Evolutionary conservation across 352 stramenopile genomes (phyloP).

Genomic region (Thalassiosira exigua): DNA sequence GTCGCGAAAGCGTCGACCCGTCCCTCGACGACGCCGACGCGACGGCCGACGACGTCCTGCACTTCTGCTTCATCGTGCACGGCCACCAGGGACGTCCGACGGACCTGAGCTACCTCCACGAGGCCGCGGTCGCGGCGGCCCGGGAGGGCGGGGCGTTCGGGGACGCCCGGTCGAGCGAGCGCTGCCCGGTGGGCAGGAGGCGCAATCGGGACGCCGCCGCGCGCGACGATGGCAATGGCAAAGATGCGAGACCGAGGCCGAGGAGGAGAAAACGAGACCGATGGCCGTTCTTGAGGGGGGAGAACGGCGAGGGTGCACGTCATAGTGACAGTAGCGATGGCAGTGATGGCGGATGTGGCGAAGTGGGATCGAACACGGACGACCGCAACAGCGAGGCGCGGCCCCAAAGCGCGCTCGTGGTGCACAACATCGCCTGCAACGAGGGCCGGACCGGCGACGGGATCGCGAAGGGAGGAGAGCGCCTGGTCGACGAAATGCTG

Average conservation of each 20-base stretch:
- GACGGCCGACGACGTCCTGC: too few relatives aligned
- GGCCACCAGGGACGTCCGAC: conserved; percentile 67
- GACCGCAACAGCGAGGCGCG: too few relatives aligned
- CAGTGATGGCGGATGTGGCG: too few relatives aligned
- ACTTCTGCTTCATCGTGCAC: conserved; percentile 82
- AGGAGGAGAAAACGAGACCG: conserved; percentile 41
- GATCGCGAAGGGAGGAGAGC: conserved; percentile 73
- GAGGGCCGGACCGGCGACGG: conserved; percentile 78
- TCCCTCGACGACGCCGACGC: neutral
- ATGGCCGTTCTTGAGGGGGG: too few relatives aligned
- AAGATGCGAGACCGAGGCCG: neutral
- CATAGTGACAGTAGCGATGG: too few relatives aligned
- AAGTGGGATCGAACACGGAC: too few relatives aligned
- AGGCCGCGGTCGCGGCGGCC: conserved; percentile 31
- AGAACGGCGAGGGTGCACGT: too few relatives aligned
- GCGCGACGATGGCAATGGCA: too few relatives aligned
- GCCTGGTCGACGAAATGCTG: conserved; percentile 74
- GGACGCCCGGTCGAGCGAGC: conserved; percentile 25
- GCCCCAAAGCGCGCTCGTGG: too few relatives aligned
- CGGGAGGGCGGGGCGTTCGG: conserved; percentile 17
- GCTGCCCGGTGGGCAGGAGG: conserved; percentile 21
- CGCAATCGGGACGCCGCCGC: neutral
- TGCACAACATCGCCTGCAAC: conserved; percentile 64
- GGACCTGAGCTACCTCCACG: conserved; percentile 53
- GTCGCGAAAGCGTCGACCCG: neutral